A percentile compares a stretch with the other conserved stretches of the same genome.
These are phyloP conservation scores for Neofusicoccum laricinum DNA, from an alignment of 2,329 filamentous ascomycete genomes.

Conservation along the genomic window DNA sequence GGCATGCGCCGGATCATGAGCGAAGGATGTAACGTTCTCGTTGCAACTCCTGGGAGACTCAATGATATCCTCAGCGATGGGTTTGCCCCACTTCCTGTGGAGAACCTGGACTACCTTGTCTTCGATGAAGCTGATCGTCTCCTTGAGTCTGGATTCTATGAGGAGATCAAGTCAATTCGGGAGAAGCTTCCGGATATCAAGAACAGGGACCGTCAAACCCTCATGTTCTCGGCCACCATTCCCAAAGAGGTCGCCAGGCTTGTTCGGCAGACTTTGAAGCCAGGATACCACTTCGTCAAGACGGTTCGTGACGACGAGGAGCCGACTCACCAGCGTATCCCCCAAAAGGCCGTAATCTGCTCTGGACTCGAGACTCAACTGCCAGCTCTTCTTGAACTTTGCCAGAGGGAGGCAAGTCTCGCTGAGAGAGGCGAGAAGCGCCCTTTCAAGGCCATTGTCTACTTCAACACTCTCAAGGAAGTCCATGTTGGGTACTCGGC, in stretches of 20 bases:
- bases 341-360: constrained; percentile 71
- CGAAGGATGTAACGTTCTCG: constrained; percentile 81
- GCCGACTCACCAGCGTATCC: constrained; percentile 80
- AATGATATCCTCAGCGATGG: constrained; percentile 74
- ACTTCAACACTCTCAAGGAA: constrained; percentile 76
- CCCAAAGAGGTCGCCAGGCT: constrained; percentile 77
- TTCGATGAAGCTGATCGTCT: constrained; percentile 68
- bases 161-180: constrained; percentile 49
- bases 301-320: constrained; percentile 80
- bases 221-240: constrained; percentile 94
- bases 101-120: constrained; percentile 58
- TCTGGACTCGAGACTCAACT: constrained; percentile 71
- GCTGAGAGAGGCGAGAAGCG: constrained; percentile 39
- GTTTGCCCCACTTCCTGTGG: constrained; percentile 60
- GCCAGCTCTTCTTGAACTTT: constrained; percentile 74
- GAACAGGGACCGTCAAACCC: constrained; percentile 74
- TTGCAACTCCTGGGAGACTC: constrained; percentile 86
- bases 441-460: constrained; percentile 95
- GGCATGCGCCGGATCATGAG: constrained; percentile 67
- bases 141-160: constrained; percentile 56
- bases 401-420: constrained; percentile 57
- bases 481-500: constrained; percentile 64
- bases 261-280: constrained; percentile 74
- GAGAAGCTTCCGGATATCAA: constrained; percentile 58
- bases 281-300: constrained; percentile 82